Percentiles rank a stretch among this genome's conserved stretches.
Conservation (phyloP, 225 moss, liverwort and hornwort species). For the Neckera pumila region DNA sequence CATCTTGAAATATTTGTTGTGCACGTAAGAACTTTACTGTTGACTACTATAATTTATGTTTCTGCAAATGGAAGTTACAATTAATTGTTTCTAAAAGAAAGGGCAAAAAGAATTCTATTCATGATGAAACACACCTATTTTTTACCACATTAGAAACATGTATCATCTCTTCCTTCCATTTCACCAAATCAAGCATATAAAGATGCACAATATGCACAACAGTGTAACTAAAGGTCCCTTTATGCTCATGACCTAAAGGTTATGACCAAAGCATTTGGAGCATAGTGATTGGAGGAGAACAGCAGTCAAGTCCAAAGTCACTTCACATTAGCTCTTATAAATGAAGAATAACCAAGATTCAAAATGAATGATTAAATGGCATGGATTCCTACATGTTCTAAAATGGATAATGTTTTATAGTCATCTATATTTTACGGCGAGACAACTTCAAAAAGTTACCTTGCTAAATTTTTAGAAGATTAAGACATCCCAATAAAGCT, state of each 20-base stretch:
- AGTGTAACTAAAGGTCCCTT: not conserved
- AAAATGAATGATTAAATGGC: not conserved
- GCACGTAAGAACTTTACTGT: not conserved
- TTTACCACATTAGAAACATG: not conserved
- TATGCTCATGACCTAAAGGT: rapidly evolving
- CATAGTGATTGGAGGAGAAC: not conserved
- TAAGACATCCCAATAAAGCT: not conserved
- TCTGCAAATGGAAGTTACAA: not conserved
- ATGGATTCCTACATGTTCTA: rapidly evolving
- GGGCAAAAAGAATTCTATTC: not conserved
- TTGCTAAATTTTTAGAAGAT: rapidly evolving
- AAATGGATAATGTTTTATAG: not conserved
- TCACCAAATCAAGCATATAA: not conserved
- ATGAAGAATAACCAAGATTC: not conserved
- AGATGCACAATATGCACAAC: not conserved
- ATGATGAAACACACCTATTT: not conserved
- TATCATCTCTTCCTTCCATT: not conserved
- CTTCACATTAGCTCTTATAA: not conserved
- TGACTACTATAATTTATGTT: not conserved
- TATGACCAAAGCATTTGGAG: not conserved
- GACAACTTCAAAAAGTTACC: not conserved
- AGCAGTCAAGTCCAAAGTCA: rapidly evolving
- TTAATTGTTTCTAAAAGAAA: not conserved
- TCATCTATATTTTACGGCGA: rapidly evolving
- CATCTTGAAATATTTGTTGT: not conserved